Conservation (phyloP, 2,329 filamentous ascomycete genomes). For the Stagonosporopsis cucurbitacearum region DNA sequence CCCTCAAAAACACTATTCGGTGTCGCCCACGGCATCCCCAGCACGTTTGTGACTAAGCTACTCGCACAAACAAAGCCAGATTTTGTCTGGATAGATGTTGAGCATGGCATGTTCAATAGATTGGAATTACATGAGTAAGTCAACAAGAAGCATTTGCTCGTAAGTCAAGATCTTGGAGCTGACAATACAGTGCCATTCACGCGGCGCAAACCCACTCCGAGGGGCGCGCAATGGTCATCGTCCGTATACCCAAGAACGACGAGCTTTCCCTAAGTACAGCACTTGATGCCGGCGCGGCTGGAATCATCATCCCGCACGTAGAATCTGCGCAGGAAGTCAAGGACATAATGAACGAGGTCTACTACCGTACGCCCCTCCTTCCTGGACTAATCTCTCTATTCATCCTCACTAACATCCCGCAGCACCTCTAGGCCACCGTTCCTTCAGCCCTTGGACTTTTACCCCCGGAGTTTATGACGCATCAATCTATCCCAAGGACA, state of each 20-base stretch:
- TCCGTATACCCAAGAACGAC: conserved; percentile 35
- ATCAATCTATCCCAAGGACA: conserved; percentile 32
- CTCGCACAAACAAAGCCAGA: conserved; percentile 37
- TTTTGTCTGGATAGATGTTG: conserved; percentile 38
- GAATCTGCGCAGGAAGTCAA: conserved; percentile 35
- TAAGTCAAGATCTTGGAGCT: background rate
- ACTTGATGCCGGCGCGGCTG: conserved; percentile 34
- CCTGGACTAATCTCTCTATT: too few species aligned
- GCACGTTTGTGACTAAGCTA: conserved; percentile 35
- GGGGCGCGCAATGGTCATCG: conserved; percentile 31
- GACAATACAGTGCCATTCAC: conserved; percentile 29
- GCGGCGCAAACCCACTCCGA: conserved; percentile 38
- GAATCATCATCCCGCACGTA: conserved; percentile 32
- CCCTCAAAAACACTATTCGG: conserved; percentile 34
- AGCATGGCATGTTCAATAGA: conserved; percentile 38
- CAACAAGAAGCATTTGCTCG: background rate
- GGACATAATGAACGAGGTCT: conserved; percentile 33
- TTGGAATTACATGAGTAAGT: conserved; percentile 36
- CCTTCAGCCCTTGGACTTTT: conserved; percentile 37
- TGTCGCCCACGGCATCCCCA: conserved; percentile 36
- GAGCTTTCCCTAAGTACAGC: conserved; percentile 32
- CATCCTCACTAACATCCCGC: background rate
- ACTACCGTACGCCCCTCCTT: conserved; percentile 20
- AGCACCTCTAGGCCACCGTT: conserved; percentile 31
- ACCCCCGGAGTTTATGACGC: conserved; percentile 26